These are phyloP conservation scores for Psilocybe cubensis DNA, from an alignment of 768 basidiomycete genomes.

Conservation along the genomic window DNA sequence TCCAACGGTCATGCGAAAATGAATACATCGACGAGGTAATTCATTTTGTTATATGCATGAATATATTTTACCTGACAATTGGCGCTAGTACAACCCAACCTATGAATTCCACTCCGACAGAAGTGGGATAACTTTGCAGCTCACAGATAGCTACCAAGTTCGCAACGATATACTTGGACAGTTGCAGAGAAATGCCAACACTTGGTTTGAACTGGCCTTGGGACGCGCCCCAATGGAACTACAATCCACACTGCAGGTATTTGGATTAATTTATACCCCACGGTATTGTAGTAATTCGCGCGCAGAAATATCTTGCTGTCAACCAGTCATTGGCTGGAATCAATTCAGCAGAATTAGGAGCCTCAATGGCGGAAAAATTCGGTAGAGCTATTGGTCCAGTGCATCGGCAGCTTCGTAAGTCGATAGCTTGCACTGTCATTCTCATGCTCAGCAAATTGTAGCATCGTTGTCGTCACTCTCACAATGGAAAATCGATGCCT, in stretches of 20 bases:
- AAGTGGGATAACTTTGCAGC: slow-evolving; percentile 70
- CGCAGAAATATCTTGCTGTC: slow-evolving; percentile 87
- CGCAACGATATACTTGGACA: slow-evolving; percentile 84
- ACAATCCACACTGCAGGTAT: slow-evolving; percentile 88
- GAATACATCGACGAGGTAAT: slow-evolving; percentile 90
- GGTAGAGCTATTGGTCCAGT: slow-evolving; percentile 80
- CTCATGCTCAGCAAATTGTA: slow-evolving; percentile 26
- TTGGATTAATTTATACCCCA: slow-evolving; percentile 14
- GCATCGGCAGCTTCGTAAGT: slow-evolving; percentile 75
- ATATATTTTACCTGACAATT: neutral
- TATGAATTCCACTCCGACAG: slow-evolving; percentile 85
- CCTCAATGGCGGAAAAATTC: slow-evolving; percentile 86
- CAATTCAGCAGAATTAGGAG: slow-evolving; percentile 86
- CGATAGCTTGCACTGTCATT: neutral
- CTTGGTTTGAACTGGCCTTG: slow-evolving; percentile 88
- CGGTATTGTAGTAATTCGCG: neutral
- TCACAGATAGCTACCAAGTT: slow-evolving; percentile 85
- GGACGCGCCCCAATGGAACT: slow-evolving; percentile 90
- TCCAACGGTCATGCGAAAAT: slow-evolving; percentile 87
- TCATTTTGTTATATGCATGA: slow-evolving; percentile 13
- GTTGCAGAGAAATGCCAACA: slow-evolving; percentile 71
- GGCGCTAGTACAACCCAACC: slow-evolving; percentile 85
- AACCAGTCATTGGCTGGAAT: slow-evolving; percentile 71
- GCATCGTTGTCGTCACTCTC: slow-evolving; percentile 59
- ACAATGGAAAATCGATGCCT: slow-evolving; percentile 76